Percentiles rank a stretch among this genome's conserved stretches.
phyloP scores from a whole-genome alignment of 306 rosid genomes.

The Trifolium pratense region DNA sequence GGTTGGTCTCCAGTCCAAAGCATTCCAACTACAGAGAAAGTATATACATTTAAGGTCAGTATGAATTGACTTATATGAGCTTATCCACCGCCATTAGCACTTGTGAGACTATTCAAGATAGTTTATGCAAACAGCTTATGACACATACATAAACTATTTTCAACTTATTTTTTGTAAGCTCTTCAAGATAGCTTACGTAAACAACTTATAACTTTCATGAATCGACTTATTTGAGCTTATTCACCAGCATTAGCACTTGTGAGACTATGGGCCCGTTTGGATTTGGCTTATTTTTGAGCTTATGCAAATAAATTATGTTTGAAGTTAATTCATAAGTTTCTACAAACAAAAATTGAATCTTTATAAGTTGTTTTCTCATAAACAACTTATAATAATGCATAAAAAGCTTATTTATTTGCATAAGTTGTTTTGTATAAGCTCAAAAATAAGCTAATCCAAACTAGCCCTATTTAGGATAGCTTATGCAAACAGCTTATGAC shows the following conservation, averaged over 20 bases:
- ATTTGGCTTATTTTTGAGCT: no score
- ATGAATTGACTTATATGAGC: neutral
- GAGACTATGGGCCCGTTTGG: neutral
- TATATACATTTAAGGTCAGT: neutral
- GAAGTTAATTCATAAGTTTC: no score
- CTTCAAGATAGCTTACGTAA: neutral
- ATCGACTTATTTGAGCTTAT: neutral
- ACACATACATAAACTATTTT: neutral
- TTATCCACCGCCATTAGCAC: neutral
- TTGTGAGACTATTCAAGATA: neutral
- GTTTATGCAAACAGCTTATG: neutral
- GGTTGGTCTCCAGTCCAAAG: slow-evolving; percentile 81
- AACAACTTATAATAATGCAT: no score
- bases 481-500: neutral
- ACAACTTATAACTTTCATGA: no score
- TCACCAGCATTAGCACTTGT: neutral
- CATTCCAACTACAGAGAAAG: slow-evolving; percentile 74
- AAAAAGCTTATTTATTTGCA: no score
- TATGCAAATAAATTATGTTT: no score
- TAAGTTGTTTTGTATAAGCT: no score
- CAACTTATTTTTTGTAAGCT: neutral
- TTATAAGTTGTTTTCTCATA: no score
- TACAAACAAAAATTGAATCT: no score
- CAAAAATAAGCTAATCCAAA: no score
- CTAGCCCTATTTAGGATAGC: neutral